Conservation (phyloP, 805 yeast species). For the Kazachstania psychrophila region DNA sequence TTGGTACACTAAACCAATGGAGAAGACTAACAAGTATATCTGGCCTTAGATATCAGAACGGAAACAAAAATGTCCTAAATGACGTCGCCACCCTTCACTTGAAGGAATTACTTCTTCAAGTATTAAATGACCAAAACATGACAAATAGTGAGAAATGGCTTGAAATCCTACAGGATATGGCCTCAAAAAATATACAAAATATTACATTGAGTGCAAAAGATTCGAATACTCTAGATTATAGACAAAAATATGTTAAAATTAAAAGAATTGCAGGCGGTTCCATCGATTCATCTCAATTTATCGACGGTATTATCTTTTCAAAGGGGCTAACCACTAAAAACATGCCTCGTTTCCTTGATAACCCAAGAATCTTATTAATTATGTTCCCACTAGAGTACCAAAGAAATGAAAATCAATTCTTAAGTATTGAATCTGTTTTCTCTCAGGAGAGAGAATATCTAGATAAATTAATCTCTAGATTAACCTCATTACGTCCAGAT, state of each 20-base stretch:
- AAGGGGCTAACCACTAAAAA: constrained; percentile 68
- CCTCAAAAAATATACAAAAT: constrained; percentile 46
- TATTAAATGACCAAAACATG: constrained; percentile 49
- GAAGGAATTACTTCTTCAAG: constrained; percentile 46
- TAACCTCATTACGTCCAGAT: constrained; percentile 68
- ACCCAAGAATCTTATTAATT: constrained; percentile 72
- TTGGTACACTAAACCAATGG: constrained; percentile 9
- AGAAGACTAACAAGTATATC: constrained; percentile 17
- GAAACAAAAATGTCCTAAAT: constrained; percentile 25
- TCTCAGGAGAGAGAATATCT: constrained; percentile 85
- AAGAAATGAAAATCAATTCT: constrained; percentile 65
- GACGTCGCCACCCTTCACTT: constrained; percentile 37
- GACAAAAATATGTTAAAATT: constrained; percentile 73
- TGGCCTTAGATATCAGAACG: constrained; percentile 9
- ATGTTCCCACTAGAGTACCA: constrained; percentile 86
- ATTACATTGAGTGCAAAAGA: constrained; percentile 51
- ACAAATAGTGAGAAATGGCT: constrained; percentile 51
- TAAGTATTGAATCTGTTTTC: constrained; percentile 72
- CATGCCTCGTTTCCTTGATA: constrained; percentile 56
- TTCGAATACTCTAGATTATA: constrained; percentile 72
- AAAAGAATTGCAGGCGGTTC: constrained; percentile 75
- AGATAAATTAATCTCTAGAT: constrained; percentile 68
- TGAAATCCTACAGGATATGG: constrained; percentile 35
- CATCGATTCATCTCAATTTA: constrained; percentile 46
- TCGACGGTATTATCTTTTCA: constrained; percentile 80